Conservation (phyloP, 139 green algal species). For the Astrephomene gubernaculifera region DNA sequence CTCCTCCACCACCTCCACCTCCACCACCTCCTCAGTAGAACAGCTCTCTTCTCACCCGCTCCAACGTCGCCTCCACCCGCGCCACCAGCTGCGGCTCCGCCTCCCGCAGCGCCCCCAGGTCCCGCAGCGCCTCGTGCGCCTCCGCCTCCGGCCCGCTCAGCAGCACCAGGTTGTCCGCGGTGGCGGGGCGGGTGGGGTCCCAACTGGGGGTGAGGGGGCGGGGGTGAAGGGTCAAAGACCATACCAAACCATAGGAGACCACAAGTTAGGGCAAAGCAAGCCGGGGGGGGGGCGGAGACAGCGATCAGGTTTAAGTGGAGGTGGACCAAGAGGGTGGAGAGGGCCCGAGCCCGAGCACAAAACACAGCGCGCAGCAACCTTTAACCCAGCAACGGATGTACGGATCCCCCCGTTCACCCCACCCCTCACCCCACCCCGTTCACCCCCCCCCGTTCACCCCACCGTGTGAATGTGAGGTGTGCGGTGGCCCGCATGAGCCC, state of each 20-base stretch:
- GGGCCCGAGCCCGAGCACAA: too few relatives aligned
- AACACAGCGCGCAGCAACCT: too few relatives aligned
- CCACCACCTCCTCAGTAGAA: slow-evolving; percentile 22
- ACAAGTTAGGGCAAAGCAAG: too few relatives aligned
- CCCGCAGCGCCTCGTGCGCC: slow-evolving; percentile 66
- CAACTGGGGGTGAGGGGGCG: slow-evolving; percentile 49
- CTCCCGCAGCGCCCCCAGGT: neutral
- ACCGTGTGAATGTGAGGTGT: slow-evolving; percentile 81
- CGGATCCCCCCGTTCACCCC: too few relatives aligned
- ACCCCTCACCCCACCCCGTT: neutral
- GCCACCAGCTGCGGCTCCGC: slow-evolving; percentile 51
- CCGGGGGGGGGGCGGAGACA: too few relatives aligned
- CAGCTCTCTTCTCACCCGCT: slow-evolving; percentile 45
- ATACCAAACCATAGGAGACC: too few relatives aligned
- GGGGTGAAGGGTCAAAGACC: too few relatives aligned
- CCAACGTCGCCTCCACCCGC: slow-evolving; percentile 51
- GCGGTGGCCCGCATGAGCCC: slow-evolving; percentile 75
- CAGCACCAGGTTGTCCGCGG: slow-evolving; percentile 93
- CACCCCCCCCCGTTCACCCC: slow-evolving; percentile 28
- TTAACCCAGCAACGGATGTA: too few relatives aligned
- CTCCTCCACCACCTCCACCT: neutral
- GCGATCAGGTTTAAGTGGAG: too few relatives aligned
- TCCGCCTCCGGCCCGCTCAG: slow-evolving; percentile 86
- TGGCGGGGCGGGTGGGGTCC: slow-evolving; percentile 67
- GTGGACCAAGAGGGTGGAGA: too few relatives aligned